A percentile compares a stretch with the other conserved stretches of the same genome.
Evolutionary conservation across 768 basidiomycete species (phyloP).

Genomic region (Mycena vulgaris): DNA sequence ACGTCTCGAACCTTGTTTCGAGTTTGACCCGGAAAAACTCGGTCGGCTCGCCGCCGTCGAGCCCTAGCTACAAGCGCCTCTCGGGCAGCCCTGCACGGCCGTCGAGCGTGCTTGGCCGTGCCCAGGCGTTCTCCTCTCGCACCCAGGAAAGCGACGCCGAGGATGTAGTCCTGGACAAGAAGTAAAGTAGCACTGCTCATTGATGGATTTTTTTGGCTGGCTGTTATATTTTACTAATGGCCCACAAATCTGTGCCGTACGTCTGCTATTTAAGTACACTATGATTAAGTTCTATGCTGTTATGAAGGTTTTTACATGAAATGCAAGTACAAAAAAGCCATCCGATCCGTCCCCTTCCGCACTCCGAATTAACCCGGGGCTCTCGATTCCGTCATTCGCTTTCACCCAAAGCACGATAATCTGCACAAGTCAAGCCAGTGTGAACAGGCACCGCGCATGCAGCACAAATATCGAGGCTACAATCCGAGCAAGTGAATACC

Average conservation of each 20-base stretch:
- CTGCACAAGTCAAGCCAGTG: slow-evolving; percentile 22
- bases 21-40: slow-evolving; percentile 68
- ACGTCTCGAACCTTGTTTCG: slow-evolving; percentile 70
- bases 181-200: slow-evolving; percentile 41
- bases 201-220: neutral
- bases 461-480: slow-evolving; percentile 27
- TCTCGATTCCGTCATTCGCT: no score
- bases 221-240: slow-evolving; percentile 26
- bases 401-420: neutral
- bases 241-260: slow-evolving; percentile 5
- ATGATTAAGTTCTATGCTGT: slow-evolving; percentile 25
- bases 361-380: no score
- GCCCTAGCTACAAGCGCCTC: slow-evolving; percentile 61
- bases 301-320: neutral
- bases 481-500: slow-evolving; percentile 29
- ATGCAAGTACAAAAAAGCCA: neutral
- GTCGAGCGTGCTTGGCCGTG: slow-evolving; percentile 65
- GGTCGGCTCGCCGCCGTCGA: slow-evolving; percentile 55
- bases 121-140: slow-evolving; percentile 73
- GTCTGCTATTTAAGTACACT: slow-evolving; percentile 31
- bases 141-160: slow-evolving; percentile 91
- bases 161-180: slow-evolving; percentile 71
- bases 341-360: neutral
- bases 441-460: slow-evolving; percentile 25
- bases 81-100: slow-evolving; percentile 64